Base-by-base conservation (phyloP, 305 asterid genomes). In the Solanum hybrid region DNA sequence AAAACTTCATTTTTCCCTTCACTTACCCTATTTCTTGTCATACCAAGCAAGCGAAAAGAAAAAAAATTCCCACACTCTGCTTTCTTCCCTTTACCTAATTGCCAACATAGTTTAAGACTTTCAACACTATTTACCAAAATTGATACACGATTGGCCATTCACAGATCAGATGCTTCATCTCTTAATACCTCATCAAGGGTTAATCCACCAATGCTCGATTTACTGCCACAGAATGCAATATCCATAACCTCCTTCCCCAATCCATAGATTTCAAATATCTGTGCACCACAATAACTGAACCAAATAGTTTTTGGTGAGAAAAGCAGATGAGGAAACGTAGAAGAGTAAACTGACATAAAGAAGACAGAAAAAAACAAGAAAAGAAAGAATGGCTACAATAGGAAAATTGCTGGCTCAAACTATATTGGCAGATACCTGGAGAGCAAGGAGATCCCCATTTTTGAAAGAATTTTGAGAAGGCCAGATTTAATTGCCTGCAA, bases 401-500 rank as follows among this genome's bases (percentile, higher is more conserved):
- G 33, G 76, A 39, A 72, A 84, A 72, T 7, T 70, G 13, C 14
- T 33, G 77, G 38, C 33, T n/a, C 73, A 68, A 33, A n/a, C 65
- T 32, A 88, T 61, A 68, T 85, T 85, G 10, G 87, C 88, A 89
- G 90, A 79, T 92, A 96, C 99, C 99, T 97, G 86, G 99, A 95
- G 89, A 97, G 99, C 95, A 97, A 93, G 85, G 99, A 97, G 94
- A 97, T 97, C 79, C 99, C 99, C 99, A 97, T 97, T 93, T 97
- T 97, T 84, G 99, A 97, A 79, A 97, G 99, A 92, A 97, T 97
- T 92, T 97, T 97, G 91, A 96, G 89, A 90, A 97, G 98, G 33
- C 99, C 99, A 77, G 99, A 92, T 91, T 89, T 94, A 86, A 97
- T 94, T 10, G 99, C 98, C 99, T 97, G 97, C 89, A 93, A 91